Evolutionary conservation across 2,329 filamentous ascomycete species (phyloP), one percentile per base, ranked within the genome.

Genomic region (Penicillium olsonii): DNA sequence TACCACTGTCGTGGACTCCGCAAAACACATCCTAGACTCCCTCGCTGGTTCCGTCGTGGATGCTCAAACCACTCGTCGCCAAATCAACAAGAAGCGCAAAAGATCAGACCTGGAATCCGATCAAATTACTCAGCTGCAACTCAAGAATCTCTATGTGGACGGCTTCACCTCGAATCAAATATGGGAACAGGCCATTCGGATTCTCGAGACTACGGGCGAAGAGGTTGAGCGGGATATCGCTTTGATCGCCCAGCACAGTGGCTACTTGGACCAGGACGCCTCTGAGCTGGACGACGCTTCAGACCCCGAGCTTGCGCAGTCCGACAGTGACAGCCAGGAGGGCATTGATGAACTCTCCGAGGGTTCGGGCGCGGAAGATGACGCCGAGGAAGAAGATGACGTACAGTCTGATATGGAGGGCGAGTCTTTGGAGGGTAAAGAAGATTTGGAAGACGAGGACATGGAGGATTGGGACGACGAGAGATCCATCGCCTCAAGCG

Each of bases 181-280:
- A 37, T 99, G 92, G 88, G 90, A 96, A 70, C 94, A 99, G 74
- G 88, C 90, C 8, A 87, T 85, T 64, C 84, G 88, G 61, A 90
- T 97, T 17, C 85, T 97, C 49, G 80, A 87, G 54, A 82, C 84
- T 39, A 73, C 85, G 6, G 75, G 75, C 37, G 69, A 75, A 15
- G 79, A 85, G 62, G 75, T 82, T 3, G 77, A 82, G 60, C 71
- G 61, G 65, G 59, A 77, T 68, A 27, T 68, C 78, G 37, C 72
- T 69, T 41, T 70, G 68, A 43, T 62, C 66, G 6, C 46, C 7
- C 53, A 60, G 11, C 60, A 69, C 46, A 34, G 40, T 35, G 52
- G 51, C 19, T 53, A 57, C 31, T 27, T 48, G 33, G 45, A 48
- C 8, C 42, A 42, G n/a, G 11, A n/a, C 3, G 45, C 20, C 11